A percentile compares a stretch with the other conserved stretches of the same genome.
These are phyloP conservation scores for Asterella californica DNA, from an alignment of 225 moss, liverwort and hornwort species.

Conservation along the genomic window DNA sequence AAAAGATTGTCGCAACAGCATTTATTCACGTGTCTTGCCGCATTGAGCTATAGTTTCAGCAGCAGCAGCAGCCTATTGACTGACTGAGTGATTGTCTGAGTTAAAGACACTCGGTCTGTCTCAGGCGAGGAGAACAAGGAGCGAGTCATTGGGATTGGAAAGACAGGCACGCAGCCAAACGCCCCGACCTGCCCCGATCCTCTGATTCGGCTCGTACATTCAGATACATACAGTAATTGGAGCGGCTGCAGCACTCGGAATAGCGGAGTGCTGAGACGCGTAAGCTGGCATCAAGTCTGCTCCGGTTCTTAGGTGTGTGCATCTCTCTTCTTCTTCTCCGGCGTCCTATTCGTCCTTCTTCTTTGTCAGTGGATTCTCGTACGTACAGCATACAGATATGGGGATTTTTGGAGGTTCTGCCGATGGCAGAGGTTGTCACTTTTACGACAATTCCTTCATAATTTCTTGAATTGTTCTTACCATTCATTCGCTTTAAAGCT, in stretches of 20 bases:
- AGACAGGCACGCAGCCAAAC: neutral
- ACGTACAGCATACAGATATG: neutral
- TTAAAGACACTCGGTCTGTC: neutral
- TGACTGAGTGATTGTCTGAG: neutral
- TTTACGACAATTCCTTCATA: neutral
- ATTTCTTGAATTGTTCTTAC: neutral
- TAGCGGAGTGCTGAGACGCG: neutral
- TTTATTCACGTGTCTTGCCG: neutral
- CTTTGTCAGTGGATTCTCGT: neutral
- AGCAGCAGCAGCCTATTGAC: neutral
- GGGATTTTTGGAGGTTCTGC: conserved; percentile 16
- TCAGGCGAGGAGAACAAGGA: neutral
- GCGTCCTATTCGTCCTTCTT: neutral
- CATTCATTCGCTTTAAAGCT: neutral
- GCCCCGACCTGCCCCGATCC: neutral
- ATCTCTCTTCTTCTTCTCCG: neutral
- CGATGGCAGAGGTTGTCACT: conserved; percentile 16
- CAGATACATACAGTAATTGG: neutral
- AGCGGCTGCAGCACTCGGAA: too few species aligned
- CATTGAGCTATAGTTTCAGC: too few species aligned
- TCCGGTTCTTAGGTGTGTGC: conserved; percentile 14
- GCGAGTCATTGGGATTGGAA: neutral
- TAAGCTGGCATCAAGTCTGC: conserved; percentile 20
- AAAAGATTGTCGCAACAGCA: neutral
- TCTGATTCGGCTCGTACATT: neutral